These are phyloP conservation scores for Earliella scabrosa DNA, from an alignment of 1,284 basidiomycete genomes.

Conservation along the genomic window DNA sequence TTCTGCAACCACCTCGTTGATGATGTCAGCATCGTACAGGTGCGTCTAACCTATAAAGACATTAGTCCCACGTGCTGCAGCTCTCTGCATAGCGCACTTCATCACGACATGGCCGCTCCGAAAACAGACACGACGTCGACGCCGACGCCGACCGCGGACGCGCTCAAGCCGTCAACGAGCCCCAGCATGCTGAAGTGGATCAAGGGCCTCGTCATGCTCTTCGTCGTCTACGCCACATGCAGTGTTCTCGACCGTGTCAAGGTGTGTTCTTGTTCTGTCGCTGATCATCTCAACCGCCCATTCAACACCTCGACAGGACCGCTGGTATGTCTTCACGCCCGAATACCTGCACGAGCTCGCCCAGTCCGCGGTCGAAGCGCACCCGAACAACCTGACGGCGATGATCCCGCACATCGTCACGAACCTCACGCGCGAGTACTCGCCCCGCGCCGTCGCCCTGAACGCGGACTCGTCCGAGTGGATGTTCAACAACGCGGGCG, in stretches of 20 bases:
- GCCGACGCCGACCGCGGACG: too few species aligned
- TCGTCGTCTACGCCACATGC: constrained; percentile 45
- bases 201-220: constrained; percentile 40
- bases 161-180: too few species aligned
- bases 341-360: constrained; percentile 71
- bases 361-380: constrained; percentile 42
- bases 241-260: constrained; percentile 46
- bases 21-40: too few species aligned
- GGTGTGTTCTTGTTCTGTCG: constrained; percentile 30
- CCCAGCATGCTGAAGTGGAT: too few species aligned
- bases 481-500: constrained; percentile 98
- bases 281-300: not conserved
- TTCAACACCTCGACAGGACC: constrained; percentile 35
- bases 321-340: constrained; percentile 79
- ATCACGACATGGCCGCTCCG: too few species aligned
- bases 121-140: too few species aligned
- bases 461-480: constrained; percentile 80
- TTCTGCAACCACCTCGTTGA: too few species aligned
- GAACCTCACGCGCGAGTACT: constrained; percentile 74
- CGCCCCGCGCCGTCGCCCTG: constrained; percentile 55
- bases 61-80: too few species aligned
- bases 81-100: too few species aligned
- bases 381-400: constrained; percentile 51
- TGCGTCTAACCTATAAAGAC: too few species aligned
- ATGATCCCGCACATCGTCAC: constrained; percentile 81